Conservation (phyloP, 2,329 filamentous ascomycete genomes). For the Penicillium italicum region DNA sequence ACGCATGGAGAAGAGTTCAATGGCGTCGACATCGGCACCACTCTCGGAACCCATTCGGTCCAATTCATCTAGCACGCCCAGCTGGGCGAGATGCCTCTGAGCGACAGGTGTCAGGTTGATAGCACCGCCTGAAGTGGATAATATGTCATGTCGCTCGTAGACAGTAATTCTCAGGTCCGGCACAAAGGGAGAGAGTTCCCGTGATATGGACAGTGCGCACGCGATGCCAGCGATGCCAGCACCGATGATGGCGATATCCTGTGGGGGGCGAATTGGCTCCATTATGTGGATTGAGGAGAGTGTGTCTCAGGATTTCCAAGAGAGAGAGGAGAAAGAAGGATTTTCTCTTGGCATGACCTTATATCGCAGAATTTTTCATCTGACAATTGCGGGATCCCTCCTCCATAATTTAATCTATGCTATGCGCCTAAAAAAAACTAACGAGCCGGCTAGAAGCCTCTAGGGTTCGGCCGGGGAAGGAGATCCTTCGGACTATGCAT, state of each 20-base stretch:
- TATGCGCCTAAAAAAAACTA: neutral
- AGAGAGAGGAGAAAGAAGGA: neutral
- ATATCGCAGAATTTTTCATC: neutral
- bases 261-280: constrained; percentile 18
- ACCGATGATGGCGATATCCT: constrained; percentile 33
- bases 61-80: constrained; percentile 41
- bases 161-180: constrained; percentile 37
- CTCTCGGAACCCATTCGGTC: constrained; percentile 38
- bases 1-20: constrained; percentile 42
- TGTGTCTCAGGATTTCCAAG: neutral
- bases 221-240: constrained; percentile 37
- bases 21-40: constrained; percentile 40
- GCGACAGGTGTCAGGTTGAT: constrained; percentile 47
- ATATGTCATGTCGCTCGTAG: constrained; percentile 41
- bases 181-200: constrained; percentile 33
- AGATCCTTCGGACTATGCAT: constrained; percentile 19
- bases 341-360: constrained; percentile 1
- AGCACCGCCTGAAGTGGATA: constrained; percentile 44
- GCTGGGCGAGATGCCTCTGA: constrained; percentile 41
- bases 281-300: neutral
- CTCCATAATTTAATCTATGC: neutral
- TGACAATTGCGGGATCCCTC: neutral
- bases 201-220: constrained; percentile 31
- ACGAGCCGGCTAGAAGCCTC: constrained; percentile 4
- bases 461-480: constrained; percentile 20